Evolutionary conservation across 495 filamentous ascomycete genomes (phyloP).

Genomic region (Tetracladium marchalianum): DNA sequence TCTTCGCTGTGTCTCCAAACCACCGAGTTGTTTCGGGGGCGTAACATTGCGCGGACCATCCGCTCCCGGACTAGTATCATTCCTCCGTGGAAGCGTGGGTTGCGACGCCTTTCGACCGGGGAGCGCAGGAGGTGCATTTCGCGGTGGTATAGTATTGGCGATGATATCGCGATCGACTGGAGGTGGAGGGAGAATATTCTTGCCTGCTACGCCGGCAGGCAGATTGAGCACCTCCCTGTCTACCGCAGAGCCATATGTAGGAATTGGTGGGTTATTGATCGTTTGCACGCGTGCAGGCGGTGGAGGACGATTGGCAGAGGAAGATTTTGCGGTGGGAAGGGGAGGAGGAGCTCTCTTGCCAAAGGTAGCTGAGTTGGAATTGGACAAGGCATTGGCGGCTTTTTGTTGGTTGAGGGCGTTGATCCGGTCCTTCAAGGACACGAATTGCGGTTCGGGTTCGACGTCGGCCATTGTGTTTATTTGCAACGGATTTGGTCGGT

Average conservation of each 20-base stretch:
- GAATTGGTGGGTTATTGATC: slow-evolving; percentile 16
- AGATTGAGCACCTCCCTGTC: slow-evolving; percentile 9
- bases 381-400: slow-evolving; percentile 37
- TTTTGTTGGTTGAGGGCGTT: slow-evolving; percentile 37
- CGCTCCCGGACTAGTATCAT: slow-evolving; percentile 14
- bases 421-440: slow-evolving; percentile 42
- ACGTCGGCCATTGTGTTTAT: slow-evolving; percentile 36
- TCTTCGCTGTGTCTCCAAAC: slow-evolving; percentile 21
- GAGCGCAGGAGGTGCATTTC: slow-evolving; percentile 17
- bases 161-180: slow-evolving; percentile 27
- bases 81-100: slow-evolving; percentile 15
- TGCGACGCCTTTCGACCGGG: slow-evolving; percentile 12
- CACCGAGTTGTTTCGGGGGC: neutral
- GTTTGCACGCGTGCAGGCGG: slow-evolving; percentile 15
- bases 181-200: slow-evolving; percentile 40
- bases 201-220: slow-evolving; percentile 6
- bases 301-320: slow-evolving; percentile 16
- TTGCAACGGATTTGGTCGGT: neutral
- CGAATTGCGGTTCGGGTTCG: slow-evolving; percentile 40
- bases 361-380: slow-evolving; percentile 1
- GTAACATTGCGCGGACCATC: slow-evolving; percentile 1
- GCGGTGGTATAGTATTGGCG: slow-evolving; percentile 4
- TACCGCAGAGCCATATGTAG: slow-evolving; percentile 16
- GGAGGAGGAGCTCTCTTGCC: slow-evolving; percentile 38
- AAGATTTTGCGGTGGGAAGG: slow-evolving; percentile 25